Evolutionary conservation across 2,329 filamentous ascomycete genomes (phyloP).

Genomic region (Fusarium mexicanum): DNA sequence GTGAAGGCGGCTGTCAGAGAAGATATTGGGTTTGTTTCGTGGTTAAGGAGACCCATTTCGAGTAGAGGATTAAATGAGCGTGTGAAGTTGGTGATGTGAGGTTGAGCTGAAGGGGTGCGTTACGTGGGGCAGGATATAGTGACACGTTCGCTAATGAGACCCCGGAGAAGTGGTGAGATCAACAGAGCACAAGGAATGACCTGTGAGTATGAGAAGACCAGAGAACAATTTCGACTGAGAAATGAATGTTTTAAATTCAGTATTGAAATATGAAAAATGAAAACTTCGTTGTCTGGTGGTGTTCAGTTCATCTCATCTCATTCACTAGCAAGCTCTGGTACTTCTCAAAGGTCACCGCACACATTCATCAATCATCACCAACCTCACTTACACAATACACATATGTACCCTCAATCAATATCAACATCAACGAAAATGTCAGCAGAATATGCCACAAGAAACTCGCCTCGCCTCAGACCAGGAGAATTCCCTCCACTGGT

Average conservation of each 20-base stretch:
- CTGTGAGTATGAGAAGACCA: neutral
- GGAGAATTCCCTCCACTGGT: constrained; percentile 40
- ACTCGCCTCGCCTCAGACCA: constrained; percentile 2
- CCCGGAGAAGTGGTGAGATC: neutral
- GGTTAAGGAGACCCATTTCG: constrained; percentile 30
- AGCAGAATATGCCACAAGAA: neutral
- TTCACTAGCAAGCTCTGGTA: neutral
- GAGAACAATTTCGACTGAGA: neutral
- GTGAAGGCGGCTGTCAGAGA: constrained; percentile 57
- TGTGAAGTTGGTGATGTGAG: neutral
- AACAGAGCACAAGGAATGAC: neutral
- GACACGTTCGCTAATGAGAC: constrained; percentile 16
- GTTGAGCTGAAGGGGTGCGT: constrained; percentile 11
- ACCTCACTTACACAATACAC: neutral
- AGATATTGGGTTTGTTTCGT: constrained; percentile 30
- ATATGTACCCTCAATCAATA: neutral
- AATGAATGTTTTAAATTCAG: no score
- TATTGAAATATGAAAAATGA: neutral
- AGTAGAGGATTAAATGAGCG: neutral
- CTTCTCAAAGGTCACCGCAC: neutral
- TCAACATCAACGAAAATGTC: neutral
- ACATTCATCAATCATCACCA: neutral
- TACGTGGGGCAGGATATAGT: constrained; percentile 22
- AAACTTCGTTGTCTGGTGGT: neutral
- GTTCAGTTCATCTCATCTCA: neutral